Conservation (phyloP, 768 basidiomycete species). For the Gymnopilus dilepis region DNA sequence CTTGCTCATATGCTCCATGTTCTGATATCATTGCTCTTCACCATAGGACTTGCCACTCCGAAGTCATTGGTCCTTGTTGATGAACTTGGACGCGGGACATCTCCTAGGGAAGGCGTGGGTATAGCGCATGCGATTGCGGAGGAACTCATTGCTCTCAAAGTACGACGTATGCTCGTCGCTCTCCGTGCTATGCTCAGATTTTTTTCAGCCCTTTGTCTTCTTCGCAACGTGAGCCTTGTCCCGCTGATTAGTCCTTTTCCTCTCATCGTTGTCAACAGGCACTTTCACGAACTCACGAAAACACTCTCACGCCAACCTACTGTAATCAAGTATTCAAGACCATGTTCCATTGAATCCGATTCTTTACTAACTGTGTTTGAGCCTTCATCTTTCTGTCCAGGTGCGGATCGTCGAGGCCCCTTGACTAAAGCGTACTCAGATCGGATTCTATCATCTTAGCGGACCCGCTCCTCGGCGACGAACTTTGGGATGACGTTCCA, state of each 20-base stretch:
- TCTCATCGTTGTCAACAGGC: conserved; percentile 44
- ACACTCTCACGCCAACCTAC: conserved; percentile 80
- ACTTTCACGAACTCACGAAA: conserved; percentile 80
- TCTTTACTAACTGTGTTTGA: conserved; percentile 33
- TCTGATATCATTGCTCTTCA: not conserved
- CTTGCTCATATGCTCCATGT: not conserved
- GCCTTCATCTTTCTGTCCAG: conserved; percentile 79
- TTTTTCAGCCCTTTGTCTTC: conserved; percentile 75
- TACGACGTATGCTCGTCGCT: conserved; percentile 32
- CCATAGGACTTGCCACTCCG: conserved; percentile 67
- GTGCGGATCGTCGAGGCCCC: not conserved
- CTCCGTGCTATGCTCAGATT: conserved; percentile 2
- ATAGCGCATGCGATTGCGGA: conserved; percentile 87
- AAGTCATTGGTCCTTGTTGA: conserved; percentile 86
- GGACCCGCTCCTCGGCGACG: conserved; percentile 53
- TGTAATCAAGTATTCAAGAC: conserved; percentile 70
- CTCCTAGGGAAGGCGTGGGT: conserved; percentile 80
- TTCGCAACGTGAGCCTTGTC: conserved; percentile 76
- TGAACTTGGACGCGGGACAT: conserved; percentile 93
- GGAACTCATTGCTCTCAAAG: conserved; percentile 75
- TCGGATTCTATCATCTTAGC: conserved; percentile 41
- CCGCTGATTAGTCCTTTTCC: not conserved
- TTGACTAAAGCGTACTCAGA: not conserved
- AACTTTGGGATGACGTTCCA: conserved; percentile 76
- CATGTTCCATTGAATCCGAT: not conserved